Conservation (phyloP, 129 eudicot genomes). For the Helianthus annuus region HanXRQr2.0-SUNRISE NC_035448.2:52219961-52220460, state of each 20-base stretch:
- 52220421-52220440: not conserved
- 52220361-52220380: not conserved
- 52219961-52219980: no score
- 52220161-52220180: not conserved
- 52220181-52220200: not conserved
- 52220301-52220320: not conserved
- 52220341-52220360: no score
- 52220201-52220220: not conserved
- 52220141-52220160: not conserved
- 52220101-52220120: not conserved
- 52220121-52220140: no score
- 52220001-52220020: no score
- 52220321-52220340: not conserved
- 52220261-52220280: not conserved
- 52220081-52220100: no score
- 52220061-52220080: no score
- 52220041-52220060: no score
- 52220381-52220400: not conserved
- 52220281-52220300: not conserved
- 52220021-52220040: no score
- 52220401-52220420: no score
- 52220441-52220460: not conserved
- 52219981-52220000: no score
- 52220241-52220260: not conserved
- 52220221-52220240: not conserved